Evolutionary conservation across 306 rosid genomes (phyloP).

Genomic region (Fragaria iinumae): DNA sequence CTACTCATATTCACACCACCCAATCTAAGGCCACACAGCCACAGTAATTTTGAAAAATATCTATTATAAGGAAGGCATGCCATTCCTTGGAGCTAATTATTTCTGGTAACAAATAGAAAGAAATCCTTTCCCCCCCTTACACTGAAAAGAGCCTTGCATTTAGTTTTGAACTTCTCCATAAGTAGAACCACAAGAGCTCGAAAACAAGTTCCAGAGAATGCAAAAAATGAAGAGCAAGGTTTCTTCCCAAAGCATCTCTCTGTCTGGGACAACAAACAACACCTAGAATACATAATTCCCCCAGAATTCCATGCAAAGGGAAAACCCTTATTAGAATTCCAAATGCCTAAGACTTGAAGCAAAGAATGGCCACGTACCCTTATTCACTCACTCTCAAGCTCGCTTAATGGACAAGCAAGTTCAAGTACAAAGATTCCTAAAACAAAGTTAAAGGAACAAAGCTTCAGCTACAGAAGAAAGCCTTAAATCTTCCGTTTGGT

Average conservation of each 20-base stretch:
- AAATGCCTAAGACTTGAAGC: slow-evolving; percentile 39
- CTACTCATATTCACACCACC: slow-evolving; percentile 1
- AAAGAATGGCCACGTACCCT: slow-evolving; percentile 47
- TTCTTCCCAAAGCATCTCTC: slow-evolving; percentile 57
- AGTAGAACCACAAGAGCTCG: slow-evolving; percentile 37
- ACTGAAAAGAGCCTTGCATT: slow-evolving; percentile 53
- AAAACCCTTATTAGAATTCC: slow-evolving; percentile 29
- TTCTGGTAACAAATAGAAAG: slow-evolving; percentile 1
- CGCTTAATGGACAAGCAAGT: slow-evolving; percentile 73
- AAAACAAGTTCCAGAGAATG: slow-evolving; percentile 49
- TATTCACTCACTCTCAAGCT: slow-evolving; percentile 39
- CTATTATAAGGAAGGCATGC: neutral
- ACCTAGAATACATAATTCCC: slow-evolving; percentile 51
- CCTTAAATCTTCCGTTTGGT: slow-evolving; percentile 25
- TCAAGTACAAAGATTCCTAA: slow-evolving; percentile 35
- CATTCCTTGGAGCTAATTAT: neutral
- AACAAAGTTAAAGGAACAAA: slow-evolving; percentile 33
- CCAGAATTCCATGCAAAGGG: slow-evolving; percentile 31
- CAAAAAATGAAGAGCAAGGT: slow-evolving; percentile 56
- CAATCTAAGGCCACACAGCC: neutral
- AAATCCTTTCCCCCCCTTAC: slow-evolving; percentile 39
- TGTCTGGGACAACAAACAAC: slow-evolving; percentile 54
- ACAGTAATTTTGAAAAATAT: neutral
- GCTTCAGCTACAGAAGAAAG: slow-evolving; percentile 29
- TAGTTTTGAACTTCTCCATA: slow-evolving; percentile 54